A percentile compares a stretch with the other conserved stretches of the same genome.
Conservation (phyloP, 1,139 yeast species). For the Magnusiomyces suaveolens region DNA sequence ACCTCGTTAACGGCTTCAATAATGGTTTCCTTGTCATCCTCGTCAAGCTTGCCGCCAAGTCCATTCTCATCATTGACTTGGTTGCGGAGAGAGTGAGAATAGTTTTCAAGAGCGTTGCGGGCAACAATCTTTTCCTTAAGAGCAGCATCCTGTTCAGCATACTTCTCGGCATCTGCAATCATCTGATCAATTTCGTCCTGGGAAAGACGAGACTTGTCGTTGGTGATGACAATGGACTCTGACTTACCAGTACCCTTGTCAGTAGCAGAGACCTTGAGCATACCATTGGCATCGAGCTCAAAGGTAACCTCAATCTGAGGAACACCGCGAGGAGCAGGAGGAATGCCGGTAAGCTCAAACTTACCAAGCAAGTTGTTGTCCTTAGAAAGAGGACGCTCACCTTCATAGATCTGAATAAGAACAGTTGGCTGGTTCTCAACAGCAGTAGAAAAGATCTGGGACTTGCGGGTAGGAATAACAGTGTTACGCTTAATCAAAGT, state of each 20-base stretch:
- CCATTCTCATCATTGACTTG: conserved; percentile 62
- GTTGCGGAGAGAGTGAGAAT: conserved; percentile 75
- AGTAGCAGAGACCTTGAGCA: conserved; percentile 82
- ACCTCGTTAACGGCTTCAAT: conserved; percentile 83
- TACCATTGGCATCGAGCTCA: conserved; percentile 91
- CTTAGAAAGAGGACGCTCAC: conserved; percentile 93
- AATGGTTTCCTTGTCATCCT: conserved; percentile 85
- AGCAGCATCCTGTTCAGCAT: conserved; percentile 78
- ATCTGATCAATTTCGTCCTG: conserved; percentile 86
- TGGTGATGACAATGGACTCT: conserved; percentile 86
- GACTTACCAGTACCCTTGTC: conserved; percentile 97
- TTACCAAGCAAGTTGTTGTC: conserved; percentile 94
- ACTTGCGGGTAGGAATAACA: conserved; percentile 92
- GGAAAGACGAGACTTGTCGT: conserved; percentile 93
- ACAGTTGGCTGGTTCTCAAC: conserved; percentile 98
- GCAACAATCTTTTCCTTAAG: conserved; percentile 71
- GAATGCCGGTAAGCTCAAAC: conserved; percentile 89
- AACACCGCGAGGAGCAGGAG: conserved; percentile 97
- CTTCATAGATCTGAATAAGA: conserved; percentile 90
- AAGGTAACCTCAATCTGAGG: conserved; percentile 96
- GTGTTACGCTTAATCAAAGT: conserved; percentile 94
- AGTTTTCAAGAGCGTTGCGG: conserved; percentile 80
- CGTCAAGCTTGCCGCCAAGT: conserved; percentile 69
- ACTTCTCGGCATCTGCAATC: conserved; percentile 92
- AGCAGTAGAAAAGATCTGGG: conserved; percentile 93